A percentile compares a stretch with the other conserved stretches of the same genome.
Evolutionary conservation across 805 yeast genomes (phyloP).

Genomic region (Brettanomyces custersianus): DNA sequence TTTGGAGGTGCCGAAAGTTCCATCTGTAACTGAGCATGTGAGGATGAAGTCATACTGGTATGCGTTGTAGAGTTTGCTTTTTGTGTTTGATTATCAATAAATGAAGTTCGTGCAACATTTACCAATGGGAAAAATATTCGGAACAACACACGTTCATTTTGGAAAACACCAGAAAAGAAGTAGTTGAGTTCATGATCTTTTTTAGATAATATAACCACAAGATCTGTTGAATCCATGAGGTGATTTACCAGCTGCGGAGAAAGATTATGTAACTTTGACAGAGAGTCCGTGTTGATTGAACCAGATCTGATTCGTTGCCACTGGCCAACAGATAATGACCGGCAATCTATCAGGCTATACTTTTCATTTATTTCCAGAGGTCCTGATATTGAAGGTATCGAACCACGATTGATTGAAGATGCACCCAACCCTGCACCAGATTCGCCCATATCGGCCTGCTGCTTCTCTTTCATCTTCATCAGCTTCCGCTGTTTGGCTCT

Average conservation of each 20-base stretch:
- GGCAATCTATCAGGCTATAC: slow-evolving; percentile 57
- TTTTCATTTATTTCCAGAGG: slow-evolving; percentile 55
- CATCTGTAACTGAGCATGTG: slow-evolving; percentile 25
- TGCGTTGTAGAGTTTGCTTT: slow-evolving; percentile 14
- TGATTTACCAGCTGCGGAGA: slow-evolving; percentile 59
- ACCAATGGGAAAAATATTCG: slow-evolving; percentile 64
- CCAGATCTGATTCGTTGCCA: slow-evolving; percentile 79
- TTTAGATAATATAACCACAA: slow-evolving; percentile 60
- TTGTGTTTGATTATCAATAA: slow-evolving; percentile 36
- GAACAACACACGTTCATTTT: slow-evolving; percentile 58
- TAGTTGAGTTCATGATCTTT: slow-evolving; percentile 68
- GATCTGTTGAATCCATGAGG: slow-evolving; percentile 60
- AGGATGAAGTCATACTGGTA: slow-evolving; percentile 6
- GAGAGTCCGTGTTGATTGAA: slow-evolving; percentile 28
- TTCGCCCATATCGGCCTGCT: slow-evolving; percentile 1
- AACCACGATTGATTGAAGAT: not conserved
- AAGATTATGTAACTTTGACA: slow-evolving; percentile 46
- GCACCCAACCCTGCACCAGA: slow-evolving; percentile 7
- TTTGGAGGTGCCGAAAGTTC: slow-evolving; percentile 49
- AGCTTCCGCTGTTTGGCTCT: slow-evolving; percentile 69
- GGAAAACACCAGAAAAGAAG: slow-evolving; percentile 67
- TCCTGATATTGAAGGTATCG: slow-evolving; percentile 14
- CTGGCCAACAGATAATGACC: slow-evolving; percentile 63
- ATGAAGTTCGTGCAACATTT: slow-evolving; percentile 49
- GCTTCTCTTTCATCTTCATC: slow-evolving; percentile 32